phyloP scores from a whole-genome alignment of 1,284 basidiomycete species.

The Neonothopanus nambi region DNA sequence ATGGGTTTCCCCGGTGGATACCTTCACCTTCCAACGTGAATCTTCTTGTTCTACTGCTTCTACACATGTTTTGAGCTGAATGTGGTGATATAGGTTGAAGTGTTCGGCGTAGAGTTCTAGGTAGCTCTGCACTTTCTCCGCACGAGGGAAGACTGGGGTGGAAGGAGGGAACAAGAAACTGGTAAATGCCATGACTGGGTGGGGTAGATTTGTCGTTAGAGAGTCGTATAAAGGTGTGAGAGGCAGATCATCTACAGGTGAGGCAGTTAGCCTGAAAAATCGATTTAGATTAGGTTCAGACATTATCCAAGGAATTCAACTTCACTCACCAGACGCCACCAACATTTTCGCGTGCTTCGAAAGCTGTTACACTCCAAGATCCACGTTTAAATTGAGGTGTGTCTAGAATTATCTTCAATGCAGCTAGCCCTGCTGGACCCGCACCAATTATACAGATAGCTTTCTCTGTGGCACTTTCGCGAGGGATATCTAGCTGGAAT shows the following conservation, averaged over 20 bases:
- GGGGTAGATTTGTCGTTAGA: slow-evolving; percentile 73
- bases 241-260: slow-evolving; percentile 52
- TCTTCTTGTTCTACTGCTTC: slow-evolving; percentile 40
- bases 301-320: not conserved
- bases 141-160: slow-evolving; percentile 66
- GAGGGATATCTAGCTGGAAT: not conserved
- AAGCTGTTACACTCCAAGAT: slow-evolving; percentile 56
- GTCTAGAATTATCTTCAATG: slow-evolving; percentile 63
- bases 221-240: slow-evolving; percentile 73
- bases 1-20: slow-evolving; percentile 36
- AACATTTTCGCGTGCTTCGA: slow-evolving; percentile 62
- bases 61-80: slow-evolving; percentile 56
- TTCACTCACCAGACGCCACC: slow-evolving; percentile 72
- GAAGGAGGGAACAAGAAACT: slow-evolving; percentile 66
- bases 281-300: slow-evolving; percentile 1
- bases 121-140: slow-evolving; percentile 58
- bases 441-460: slow-evolving; percentile 69
- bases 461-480: slow-evolving; percentile 21
- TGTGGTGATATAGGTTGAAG: slow-evolving; percentile 56
- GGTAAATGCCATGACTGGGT: slow-evolving; percentile 70
- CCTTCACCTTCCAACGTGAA: slow-evolving; percentile 48
- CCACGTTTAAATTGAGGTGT: slow-evolving; percentile 55
- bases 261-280: slow-evolving; percentile 54
- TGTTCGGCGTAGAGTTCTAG: slow-evolving; percentile 57
- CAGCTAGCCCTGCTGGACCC: slow-evolving; percentile 67